These are phyloP conservation scores for Phlegmacium glaucopus DNA, from an alignment of 768 basidiomycete genomes.

Conservation along the genomic window DNA sequence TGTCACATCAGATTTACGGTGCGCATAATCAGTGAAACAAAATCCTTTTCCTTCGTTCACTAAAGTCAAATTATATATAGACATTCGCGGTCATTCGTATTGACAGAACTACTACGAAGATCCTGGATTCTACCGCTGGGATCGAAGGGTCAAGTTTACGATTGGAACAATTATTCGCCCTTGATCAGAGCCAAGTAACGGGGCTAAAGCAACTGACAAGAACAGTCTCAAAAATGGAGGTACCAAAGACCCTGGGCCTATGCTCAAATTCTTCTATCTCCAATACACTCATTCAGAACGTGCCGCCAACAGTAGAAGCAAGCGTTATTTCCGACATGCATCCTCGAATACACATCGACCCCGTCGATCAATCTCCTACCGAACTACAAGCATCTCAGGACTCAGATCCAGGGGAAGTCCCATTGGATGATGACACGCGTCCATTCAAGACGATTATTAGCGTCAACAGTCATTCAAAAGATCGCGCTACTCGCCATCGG, in stretches of 20 bases:
- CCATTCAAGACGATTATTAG: constrained; percentile 6
- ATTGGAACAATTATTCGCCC: background rate
- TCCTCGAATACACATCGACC: constrained; percentile 8
- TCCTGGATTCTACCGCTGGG: background rate
- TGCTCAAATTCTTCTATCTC: too few relatives aligned
- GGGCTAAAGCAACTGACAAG: background rate
- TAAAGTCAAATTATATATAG: background rate
- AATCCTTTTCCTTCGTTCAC: background rate
- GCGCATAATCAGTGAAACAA: background rate
- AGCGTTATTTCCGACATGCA: constrained; percentile 8
- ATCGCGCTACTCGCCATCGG: constrained; percentile 1
- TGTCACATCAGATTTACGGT: constrained; percentile 10
- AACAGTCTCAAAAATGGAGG: background rate
- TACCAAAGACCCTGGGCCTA: background rate
- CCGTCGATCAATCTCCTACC: constrained; percentile 4
- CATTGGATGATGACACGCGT: constrained; percentile 7
- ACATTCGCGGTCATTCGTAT: background rate
- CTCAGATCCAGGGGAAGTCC: constrained; percentile 5
- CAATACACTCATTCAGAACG: background rate
- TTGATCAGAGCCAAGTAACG: background rate
- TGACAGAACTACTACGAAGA: background rate
- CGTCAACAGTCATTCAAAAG: background rate
- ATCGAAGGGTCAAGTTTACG: background rate
- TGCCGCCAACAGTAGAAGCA: constrained; percentile 2
- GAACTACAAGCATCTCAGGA: constrained; percentile 3